Conservation (phyloP, 495 filamentous ascomycete genomes). For the Thermothielavioides terrestris region DNA sequence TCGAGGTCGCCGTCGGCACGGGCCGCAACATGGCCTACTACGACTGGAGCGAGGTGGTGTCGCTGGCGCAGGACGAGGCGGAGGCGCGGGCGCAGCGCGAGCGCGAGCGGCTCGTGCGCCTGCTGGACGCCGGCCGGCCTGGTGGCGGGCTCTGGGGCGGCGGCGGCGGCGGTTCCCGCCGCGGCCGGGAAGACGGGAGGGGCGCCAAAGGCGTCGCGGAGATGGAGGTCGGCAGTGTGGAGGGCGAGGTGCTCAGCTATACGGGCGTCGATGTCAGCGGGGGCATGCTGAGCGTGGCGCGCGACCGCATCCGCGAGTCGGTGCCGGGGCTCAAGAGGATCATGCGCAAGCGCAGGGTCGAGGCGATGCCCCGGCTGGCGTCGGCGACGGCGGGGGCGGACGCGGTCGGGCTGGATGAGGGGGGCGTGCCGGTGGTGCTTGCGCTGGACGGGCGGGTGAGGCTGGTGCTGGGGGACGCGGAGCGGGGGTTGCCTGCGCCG, state of each 20-base stretch:
- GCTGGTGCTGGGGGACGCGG: constrained; percentile 34
- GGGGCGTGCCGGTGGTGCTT: constrained; percentile 21
- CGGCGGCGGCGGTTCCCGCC: no score
- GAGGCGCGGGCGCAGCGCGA: constrained; percentile 4
- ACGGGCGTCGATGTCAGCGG: constrained; percentile 40
- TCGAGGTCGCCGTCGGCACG: constrained; percentile 88
- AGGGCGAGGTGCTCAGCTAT: constrained; percentile 29
- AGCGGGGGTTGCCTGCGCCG: constrained; percentile 21
- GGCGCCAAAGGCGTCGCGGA: background rate
- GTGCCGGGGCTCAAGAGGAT: constrained; percentile 26
- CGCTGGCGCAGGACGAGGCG: background rate
- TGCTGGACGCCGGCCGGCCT: constrained; percentile 5
- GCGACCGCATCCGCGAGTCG: constrained; percentile 26
- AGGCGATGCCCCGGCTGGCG: constrained; percentile 12
- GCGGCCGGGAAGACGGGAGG: background rate
- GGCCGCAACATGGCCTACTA: constrained; percentile 80
- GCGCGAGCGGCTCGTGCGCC: constrained; percentile 4
- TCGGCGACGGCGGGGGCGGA: no score
- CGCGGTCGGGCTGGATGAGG: constrained; percentile 1
- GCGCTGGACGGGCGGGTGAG: constrained; percentile 28
- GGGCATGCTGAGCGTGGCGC: constrained; percentile 37
- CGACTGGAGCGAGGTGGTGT: constrained; percentile 34
- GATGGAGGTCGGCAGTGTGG: constrained; percentile 1
- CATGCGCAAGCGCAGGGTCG: constrained; percentile 20
- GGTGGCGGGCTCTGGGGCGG: no score